A percentile compares a stretch with the other conserved stretches of the same genome.
These are phyloP conservation scores for Leishmania gerbilli DNA, from an alignment of 208 protist species.

Conservation along the genomic window DNA sequence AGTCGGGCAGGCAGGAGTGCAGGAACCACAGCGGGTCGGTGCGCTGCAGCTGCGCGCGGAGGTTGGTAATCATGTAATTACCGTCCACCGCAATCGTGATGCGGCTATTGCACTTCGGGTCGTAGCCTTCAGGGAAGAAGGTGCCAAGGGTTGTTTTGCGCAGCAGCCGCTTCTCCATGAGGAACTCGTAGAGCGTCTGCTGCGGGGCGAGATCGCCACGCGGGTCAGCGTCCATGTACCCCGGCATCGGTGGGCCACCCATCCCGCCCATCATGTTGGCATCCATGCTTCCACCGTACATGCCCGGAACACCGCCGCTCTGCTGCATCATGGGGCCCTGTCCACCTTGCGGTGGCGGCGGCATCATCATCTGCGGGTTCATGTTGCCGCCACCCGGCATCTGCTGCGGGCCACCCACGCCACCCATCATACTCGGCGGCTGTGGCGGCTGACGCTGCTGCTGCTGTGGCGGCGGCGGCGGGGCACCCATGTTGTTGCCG, in stretches of 20 bases:
- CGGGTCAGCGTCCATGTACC: constrained; percentile 24
- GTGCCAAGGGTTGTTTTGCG: constrained; percentile 46
- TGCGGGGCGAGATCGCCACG: constrained; percentile 24
- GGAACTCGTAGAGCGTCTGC: constrained; percentile 59
- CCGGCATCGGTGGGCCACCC: constrained; percentile 37
- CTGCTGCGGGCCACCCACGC: constrained; percentile 6
- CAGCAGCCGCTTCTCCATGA: constrained; percentile 56
- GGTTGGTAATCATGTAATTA: constrained; percentile 73
- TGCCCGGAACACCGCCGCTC: constrained; percentile 16
- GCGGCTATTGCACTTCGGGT: constrained; percentile 38
- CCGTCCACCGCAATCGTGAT: constrained; percentile 80
- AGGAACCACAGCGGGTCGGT: constrained; percentile 85
- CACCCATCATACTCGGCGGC: constrained; percentile 25
- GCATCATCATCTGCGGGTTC: constrained; percentile 23
- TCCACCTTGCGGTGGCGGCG: constrained; percentile 15
- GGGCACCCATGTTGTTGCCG: constrained; percentile 25
- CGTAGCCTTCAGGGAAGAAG: constrained; percentile 55
- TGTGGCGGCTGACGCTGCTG: constrained; percentile 18
- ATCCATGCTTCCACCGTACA: constrained; percentile 26
- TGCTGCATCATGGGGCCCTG: constrained; percentile 23
- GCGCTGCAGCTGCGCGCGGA: constrained; percentile 59
- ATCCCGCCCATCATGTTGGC: constrained; percentile 38
- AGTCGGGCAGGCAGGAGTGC: constrained; percentile 71
- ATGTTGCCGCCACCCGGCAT: constrained; percentile 5
- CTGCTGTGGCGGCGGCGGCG: constrained; percentile 24